These are phyloP conservation scores for Fusarium dimerum DNA, from an alignment of 2,329 filamentous ascomycete species.

Conservation along the genomic window DNA sequence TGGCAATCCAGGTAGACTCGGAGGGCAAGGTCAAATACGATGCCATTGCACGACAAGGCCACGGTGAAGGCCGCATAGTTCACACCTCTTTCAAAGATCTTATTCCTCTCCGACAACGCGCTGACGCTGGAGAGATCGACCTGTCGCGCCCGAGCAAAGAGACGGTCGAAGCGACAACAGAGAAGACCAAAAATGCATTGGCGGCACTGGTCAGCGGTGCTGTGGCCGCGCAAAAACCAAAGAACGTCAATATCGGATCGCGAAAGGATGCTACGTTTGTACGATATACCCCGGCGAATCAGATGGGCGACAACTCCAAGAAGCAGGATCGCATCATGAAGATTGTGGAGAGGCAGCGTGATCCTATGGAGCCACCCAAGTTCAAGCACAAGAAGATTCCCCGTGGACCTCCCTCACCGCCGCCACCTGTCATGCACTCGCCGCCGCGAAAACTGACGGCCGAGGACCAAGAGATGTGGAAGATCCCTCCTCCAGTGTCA, in stretches of 20 bases:
- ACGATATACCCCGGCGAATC: constrained; percentile 90
- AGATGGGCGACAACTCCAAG: constrained; percentile 86
- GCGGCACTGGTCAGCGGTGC: constrained; percentile 81
- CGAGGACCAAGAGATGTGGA: constrained; percentile 97
- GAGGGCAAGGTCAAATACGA: constrained; percentile 97
- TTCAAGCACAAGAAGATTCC: constrained; percentile 99
- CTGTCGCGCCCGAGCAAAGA: constrained; percentile 83
- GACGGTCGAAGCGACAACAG: constrained; percentile 78
- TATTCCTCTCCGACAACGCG: constrained; percentile 89
- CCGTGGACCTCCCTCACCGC: constrained; percentile 85
- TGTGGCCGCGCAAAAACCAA: constrained; percentile 89
- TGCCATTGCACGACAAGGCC: constrained; percentile 87
- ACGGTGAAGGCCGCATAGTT: constrained; percentile 79
- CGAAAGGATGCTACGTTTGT: constrained; percentile 90
- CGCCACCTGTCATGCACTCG: constrained; percentile 91
- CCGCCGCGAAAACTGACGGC: constrained; percentile 93
- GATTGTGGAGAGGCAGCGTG: constrained; percentile 90
- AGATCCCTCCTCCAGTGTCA: constrained; percentile 80
- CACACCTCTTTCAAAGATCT: constrained; percentile 97
- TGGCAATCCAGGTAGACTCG: constrained; percentile 87
- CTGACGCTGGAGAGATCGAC: constrained; percentile 89
- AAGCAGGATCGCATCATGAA: constrained; percentile 98
- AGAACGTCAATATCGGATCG: constrained; percentile 83
- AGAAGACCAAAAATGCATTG: constrained; percentile 85
- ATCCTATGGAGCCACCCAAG: constrained; percentile 96